Base-by-base conservation (phyloP, 805 yeast genomes). In the Candida incommunis region DNA sequence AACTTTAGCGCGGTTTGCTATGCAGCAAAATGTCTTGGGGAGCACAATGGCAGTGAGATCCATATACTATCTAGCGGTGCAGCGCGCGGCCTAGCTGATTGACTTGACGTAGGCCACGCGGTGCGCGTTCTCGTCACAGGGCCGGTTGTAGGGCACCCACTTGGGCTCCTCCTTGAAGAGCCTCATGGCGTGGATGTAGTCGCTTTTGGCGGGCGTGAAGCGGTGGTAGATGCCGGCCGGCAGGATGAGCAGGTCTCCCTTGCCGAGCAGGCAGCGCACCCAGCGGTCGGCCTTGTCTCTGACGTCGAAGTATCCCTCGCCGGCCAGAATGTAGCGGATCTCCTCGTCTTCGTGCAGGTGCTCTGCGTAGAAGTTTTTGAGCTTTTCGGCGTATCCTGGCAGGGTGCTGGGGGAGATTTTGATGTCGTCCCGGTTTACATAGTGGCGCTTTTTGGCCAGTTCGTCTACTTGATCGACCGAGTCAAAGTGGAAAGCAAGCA, bases 311-410 rank as follows among this genome's bases (percentile, higher is more conserved):
- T 73, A 90, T 0, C 98, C 97, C 46, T 78, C 82, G 9, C 98
- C 98, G 23, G 82, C 95, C 18, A 82, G 57, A 44, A 87, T 76
- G 64, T 87, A 90, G 52, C 98, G 70, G 59, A 90, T 90, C 66
- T 90, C 98, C 64, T 90, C 98, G 60, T 90, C 98, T 60, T 90
- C 97, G 60, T 90, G 98, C 45, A 86, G 69, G 62, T 90, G 98
- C 58, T 90, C 96, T 41, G 72, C 67, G 65, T 78, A 84, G 62
- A 88, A 87, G 40, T 65, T 71, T 50, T 73, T 68, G 61, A 90
- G 69, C 61, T 86, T 85, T 43, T 66, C 68, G 51, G 75, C 69
- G 55, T 82, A 75, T 21, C 80, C 76, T 0, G 76, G 74, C 57
- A 86, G 76, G 0, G 82, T 69, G 2, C 64, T 72, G 23, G 75